Percentiles rank a stretch among this genome's conserved stretches.
Conservation (phyloP, 768 basidiomycete species). For the Termitomyces sp. region DNA sequence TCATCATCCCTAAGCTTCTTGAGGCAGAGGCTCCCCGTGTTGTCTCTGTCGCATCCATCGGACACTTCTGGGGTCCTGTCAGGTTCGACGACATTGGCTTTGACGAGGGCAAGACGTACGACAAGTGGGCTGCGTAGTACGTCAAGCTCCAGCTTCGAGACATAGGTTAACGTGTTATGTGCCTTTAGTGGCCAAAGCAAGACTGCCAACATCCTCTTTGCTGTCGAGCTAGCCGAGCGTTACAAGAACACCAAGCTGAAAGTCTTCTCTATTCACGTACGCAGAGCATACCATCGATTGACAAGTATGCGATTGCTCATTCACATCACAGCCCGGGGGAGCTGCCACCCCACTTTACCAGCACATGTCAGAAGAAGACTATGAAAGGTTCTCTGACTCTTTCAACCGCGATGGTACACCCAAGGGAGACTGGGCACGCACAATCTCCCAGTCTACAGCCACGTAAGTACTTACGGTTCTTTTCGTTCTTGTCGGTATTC, state of each 20-base stretch:
- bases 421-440: too few species aligned
- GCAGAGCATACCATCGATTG: too few species aligned
- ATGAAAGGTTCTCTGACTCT: too few species aligned
- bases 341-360: too few species aligned
- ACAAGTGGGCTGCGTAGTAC: constrained; percentile 10
- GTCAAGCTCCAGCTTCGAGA: neutral
- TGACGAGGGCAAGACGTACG: constrained; percentile 4
- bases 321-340: too few species aligned
- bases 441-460: too few species aligned
- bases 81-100: constrained; percentile 6
- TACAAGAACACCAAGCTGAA: constrained; percentile 6
- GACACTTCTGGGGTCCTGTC: constrained; percentile 8
- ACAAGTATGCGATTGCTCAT: too few species aligned
- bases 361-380: too few species aligned
- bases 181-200: constrained; percentile 7
- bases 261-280: constrained; percentile 6
- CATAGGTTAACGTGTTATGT: neutral
- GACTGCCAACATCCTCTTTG: constrained; percentile 9
- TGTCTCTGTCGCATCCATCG: constrained; percentile 5
- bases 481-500: too few species aligned
- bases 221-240: constrained; percentile 4
- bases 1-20: constrained; percentile 2
- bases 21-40: constrained; percentile 2
- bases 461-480: too few species aligned
- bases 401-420: too few species aligned